Evolutionary conservation across 345 rosid genomes (phyloP), one percentile per base, ranked within the genome.

Genomic region (Eutrema japonicum): DNA sequence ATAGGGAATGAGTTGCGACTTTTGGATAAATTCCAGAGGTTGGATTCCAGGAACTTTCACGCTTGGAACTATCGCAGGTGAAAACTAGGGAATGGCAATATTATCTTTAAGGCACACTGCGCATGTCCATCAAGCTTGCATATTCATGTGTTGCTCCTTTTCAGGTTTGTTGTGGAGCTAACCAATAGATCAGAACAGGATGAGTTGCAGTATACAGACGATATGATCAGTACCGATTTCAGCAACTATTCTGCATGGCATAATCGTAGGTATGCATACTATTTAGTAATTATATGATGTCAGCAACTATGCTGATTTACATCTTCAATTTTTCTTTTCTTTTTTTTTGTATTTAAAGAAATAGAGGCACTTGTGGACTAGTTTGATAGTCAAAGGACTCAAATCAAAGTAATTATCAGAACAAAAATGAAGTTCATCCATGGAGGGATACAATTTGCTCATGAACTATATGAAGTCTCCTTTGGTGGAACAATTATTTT

Each of bases 181-280:
- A 85, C 91, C 85, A 86, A 86, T 49, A 86, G 87, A 73, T 86
- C 96, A 1, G 79, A 85, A 14, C 86, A 86, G 82, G 96, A 95
- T 80, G 99, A 95, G 51, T 58, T 92, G 73, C 77, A 88, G 77
- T 81, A 87, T 54, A 92, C 93, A 1, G 81, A 83, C 70, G 79
- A 82, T 76, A 72, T 88, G 83, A 92, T 95, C 42, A 65, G 74
- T 68, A 74, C 41, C 0, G 84, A 90, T 83, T 81, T 95, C 78
- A 92, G 97, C 80, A 92, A 88, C 82, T 95, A 95, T 80, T 95
- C 99, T 60, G 99, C 97, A 0, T 95, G 97, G 99, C 99, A 95
- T 77, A 88, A 90, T 82, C 93, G 93, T 46, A 88, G 98, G 98
- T 94, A 80, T 6, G 84, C 45, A 42, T 71, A 64, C 40, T 32